Conservation (phyloP, 106 monocot species). For the Agapanthus africanus region DNA sequence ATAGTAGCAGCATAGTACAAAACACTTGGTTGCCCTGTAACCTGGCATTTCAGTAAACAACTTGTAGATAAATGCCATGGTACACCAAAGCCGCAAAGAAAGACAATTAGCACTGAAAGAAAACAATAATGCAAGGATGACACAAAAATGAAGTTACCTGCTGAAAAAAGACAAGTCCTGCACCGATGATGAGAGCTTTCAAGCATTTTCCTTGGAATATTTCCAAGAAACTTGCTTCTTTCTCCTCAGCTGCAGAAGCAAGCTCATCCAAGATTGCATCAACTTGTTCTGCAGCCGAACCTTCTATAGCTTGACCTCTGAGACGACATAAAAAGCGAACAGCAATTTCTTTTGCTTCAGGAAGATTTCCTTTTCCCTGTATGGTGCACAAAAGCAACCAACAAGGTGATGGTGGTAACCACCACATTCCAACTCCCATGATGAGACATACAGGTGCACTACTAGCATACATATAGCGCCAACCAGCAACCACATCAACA, state of each 20-base stretch:
- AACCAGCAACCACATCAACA: conserved; percentile 68
- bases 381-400: conserved; percentile 80
- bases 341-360: conserved; percentile 50
- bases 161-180: conserved; percentile 90
- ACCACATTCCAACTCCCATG: conserved; percentile 92
- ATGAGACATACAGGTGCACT: conserved; percentile 51
- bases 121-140: not conserved
- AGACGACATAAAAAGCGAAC: conserved; percentile 60
- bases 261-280: conserved; percentile 69
- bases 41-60: conserved; percentile 31
- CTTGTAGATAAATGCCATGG: not conserved
- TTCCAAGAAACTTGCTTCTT: conserved; percentile 45
- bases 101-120: not conserved
- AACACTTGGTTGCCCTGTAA: conserved; percentile 97
- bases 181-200: conserved; percentile 88
- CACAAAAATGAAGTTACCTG: conserved; percentile 46
- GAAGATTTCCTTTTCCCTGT: conserved; percentile 51
- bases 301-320: conserved; percentile 45
- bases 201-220: conserved; percentile 87
- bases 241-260: conserved; percentile 41
- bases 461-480: conserved; percentile 86
- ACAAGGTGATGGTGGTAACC: conserved; percentile 82
- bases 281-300: conserved; percentile 47
- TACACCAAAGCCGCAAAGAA: conserved; percentile 5
- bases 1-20: conserved; percentile 97